A percentile compares a stretch with the other conserved stretches of the same genome.
phyloP scores from a whole-genome alignment of 768 basidiomycete species.

The Kwoniella sp. region DNA sequence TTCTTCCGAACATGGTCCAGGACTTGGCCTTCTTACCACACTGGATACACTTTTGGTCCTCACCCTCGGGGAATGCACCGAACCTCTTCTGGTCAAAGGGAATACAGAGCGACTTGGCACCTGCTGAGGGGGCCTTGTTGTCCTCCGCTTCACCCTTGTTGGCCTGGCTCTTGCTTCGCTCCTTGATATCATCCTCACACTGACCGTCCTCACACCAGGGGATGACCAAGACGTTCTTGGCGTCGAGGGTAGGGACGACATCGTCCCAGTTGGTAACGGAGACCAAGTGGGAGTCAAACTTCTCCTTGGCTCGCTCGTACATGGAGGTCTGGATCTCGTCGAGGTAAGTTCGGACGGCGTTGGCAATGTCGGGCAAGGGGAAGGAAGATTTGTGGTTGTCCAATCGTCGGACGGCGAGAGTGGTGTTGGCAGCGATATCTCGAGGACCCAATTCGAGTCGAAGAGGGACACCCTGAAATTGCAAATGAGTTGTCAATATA shows the following conservation, averaged over 20 bases:
- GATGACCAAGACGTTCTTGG: slow-evolving; percentile 80
- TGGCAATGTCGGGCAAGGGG: slow-evolving; percentile 60
- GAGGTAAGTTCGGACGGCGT: slow-evolving; percentile 67
- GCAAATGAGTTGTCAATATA: not conserved
- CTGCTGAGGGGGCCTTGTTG: slow-evolving; percentile 93
- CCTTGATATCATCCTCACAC: slow-evolving; percentile 99
- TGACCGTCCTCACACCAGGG: slow-evolving; percentile 94
- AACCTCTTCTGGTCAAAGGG: slow-evolving; percentile 89
- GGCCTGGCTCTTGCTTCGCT: slow-evolving; percentile 72
- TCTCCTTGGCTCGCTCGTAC: slow-evolving; percentile 74
- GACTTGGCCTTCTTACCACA: slow-evolving; percentile 87
- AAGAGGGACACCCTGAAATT: slow-evolving; percentile 81
- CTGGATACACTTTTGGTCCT: slow-evolving; percentile 79
- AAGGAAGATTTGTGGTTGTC: slow-evolving; percentile 67
- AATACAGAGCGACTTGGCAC: slow-evolving; percentile 94
- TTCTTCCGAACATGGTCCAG: slow-evolving; percentile 91
- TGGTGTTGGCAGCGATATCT: slow-evolving; percentile 71
- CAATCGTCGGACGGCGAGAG: slow-evolving; percentile 84
- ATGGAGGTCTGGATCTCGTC: slow-evolving; percentile 86
- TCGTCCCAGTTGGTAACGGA: slow-evolving; percentile 85
- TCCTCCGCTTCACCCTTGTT: slow-evolving; percentile 81
- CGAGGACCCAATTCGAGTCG: slow-evolving; percentile 96
- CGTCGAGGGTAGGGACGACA: slow-evolving; percentile 84
- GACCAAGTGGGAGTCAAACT: slow-evolving; percentile 71
- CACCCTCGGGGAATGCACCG: slow-evolving; percentile 74